phyloP scores from a whole-genome alignment of 2,329 filamentous ascomycete genomes.

The Cyanodermella asteris region DNA sequence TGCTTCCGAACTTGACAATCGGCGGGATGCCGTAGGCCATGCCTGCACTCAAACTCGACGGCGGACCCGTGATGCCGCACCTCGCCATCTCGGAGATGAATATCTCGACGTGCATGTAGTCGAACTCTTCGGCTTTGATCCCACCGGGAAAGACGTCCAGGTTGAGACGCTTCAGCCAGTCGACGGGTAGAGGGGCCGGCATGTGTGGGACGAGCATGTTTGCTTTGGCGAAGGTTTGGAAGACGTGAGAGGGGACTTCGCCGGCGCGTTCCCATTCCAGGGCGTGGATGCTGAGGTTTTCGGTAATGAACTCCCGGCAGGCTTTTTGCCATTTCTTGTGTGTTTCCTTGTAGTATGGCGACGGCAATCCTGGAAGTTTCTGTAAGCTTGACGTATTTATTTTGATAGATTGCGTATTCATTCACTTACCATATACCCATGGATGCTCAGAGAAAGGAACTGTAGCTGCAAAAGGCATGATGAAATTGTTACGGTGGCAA shows the following conservation, averaged over 20 bases:
- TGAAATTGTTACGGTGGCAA: no score
- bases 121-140: conserved; percentile 50
- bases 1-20: conserved; percentile 44
- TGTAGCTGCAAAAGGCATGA: no score
- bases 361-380: conserved; percentile 48
- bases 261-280: conserved; percentile 49
- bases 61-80: conserved; percentile 40
- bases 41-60: conserved; percentile 44
- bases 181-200: conserved; percentile 44
- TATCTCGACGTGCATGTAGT: conserved; percentile 48
- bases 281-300: conserved; percentile 39
- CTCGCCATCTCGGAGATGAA: conserved; percentile 49
- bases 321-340: conserved; percentile 46
- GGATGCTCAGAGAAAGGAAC: no score
- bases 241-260: conserved; percentile 41
- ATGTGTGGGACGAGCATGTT: conserved; percentile 52
- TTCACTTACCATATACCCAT: no score
- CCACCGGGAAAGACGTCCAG: conserved; percentile 45
- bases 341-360: conserved; percentile 46
- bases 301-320: conserved; percentile 41
- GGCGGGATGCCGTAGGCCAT: conserved; percentile 53
- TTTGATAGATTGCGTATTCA: no score
- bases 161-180: conserved; percentile 42
- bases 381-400: no score
- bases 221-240: conserved; percentile 37